Conservation (phyloP, 768 basidiomycete genomes). For the Lactifluus hygrophoroides region DNA sequence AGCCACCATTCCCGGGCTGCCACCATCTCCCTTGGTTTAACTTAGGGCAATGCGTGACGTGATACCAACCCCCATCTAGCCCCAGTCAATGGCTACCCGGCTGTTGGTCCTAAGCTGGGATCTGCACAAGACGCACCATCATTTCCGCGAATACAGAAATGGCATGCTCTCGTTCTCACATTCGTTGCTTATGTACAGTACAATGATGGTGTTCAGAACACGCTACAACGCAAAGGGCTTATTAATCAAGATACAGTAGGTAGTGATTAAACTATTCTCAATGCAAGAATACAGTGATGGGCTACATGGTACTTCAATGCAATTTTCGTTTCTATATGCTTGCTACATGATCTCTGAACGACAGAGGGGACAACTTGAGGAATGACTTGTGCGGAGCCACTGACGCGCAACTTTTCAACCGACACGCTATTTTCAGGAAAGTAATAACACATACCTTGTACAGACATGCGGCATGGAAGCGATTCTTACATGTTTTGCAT, state of each 20-base stretch:
- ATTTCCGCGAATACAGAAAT: no score
- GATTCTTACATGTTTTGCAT: conserved; percentile 90
- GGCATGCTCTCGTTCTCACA: no score
- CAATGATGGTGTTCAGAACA: no score
- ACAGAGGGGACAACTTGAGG: conserved; percentile 86
- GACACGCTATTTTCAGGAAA: not conserved
- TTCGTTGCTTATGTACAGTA: no score
- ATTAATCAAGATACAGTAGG: not conserved
- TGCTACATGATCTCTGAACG: conserved; percentile 65
- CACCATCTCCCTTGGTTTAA: no score
- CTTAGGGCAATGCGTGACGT: no score
- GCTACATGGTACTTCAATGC: not conserved
- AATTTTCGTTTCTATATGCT: not conserved
- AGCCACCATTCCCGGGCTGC: no score
- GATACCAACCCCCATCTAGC: no score
- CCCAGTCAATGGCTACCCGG: no score
- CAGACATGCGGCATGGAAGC: conserved; percentile 86
- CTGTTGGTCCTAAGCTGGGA: no score
- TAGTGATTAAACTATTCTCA: not conserved
- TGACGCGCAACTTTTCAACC: conserved; percentile 25
- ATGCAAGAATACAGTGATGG: not conserved
- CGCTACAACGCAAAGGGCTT: no score
- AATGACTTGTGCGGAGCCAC: conserved; percentile 90
- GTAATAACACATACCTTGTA: conserved; percentile 55
- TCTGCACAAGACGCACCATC: no score